A percentile compares a stretch with the other conserved stretches of the same genome.
phyloP scores from a whole-genome alignment of 2,329 filamentous ascomycete species.

The Clonostachys byssicola region DNA sequence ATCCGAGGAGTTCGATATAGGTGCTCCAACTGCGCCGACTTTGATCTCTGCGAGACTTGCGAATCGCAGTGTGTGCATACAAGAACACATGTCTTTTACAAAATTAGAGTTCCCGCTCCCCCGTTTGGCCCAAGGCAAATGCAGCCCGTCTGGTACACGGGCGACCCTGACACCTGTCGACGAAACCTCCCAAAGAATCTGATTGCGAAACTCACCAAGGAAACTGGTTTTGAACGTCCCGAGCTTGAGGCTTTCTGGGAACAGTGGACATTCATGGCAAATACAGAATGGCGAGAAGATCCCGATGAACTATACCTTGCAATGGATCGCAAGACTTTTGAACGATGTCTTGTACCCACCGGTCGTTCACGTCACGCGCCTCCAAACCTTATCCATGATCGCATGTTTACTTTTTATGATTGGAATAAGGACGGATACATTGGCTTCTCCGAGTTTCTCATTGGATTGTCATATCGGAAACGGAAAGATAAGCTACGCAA shows the following conservation, averaged over 20 bases:
- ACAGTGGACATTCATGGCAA: slow-evolving; percentile 93
- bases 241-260: slow-evolving; percentile 94
- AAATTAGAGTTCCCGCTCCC: slow-evolving; percentile 85
- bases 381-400: slow-evolving; percentile 89
- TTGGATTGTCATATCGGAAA: slow-evolving; percentile 70
- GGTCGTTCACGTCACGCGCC: slow-evolving; percentile 72
- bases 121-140: slow-evolving; percentile 78
- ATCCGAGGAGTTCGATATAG: slow-evolving; percentile 91
- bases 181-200: slow-evolving; percentile 63
- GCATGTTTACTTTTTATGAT: slow-evolving; percentile 97
- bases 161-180: slow-evolving; percentile 71
- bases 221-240: slow-evolving; percentile 77
- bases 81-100: slow-evolving; percentile 95
- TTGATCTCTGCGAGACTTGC: slow-evolving; percentile 91
- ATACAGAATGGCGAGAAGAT: slow-evolving; percentile 77
- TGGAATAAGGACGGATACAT: slow-evolving; percentile 85
- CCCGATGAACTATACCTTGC: slow-evolving; percentile 73
- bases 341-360: slow-evolving; percentile 84
- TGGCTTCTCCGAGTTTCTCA: slow-evolving; percentile 86
- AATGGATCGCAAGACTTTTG: slow-evolving; percentile 90
- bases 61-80: slow-evolving; percentile 74
- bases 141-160: slow-evolving; percentile 83
- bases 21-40: slow-evolving; percentile 94
- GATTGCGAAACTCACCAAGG: slow-evolving; percentile 63
- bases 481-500: slow-evolving; percentile 65